These are phyloP conservation scores for Fraxinus nigra DNA, from an alignment of 305 asterid genomes.

Conservation along the genomic window DNA sequence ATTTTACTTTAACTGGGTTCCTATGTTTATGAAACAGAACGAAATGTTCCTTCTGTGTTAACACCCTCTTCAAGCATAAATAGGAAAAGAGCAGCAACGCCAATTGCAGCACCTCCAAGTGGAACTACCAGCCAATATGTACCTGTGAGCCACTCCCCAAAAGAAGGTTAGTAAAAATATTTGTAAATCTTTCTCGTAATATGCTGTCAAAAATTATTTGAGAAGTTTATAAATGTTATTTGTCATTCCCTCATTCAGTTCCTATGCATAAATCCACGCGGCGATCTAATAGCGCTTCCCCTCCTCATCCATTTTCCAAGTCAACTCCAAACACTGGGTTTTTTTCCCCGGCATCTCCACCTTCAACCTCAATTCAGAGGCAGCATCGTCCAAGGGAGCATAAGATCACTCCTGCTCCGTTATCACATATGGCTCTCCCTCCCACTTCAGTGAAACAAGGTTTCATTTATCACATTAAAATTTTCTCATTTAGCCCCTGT, in stretches of 20 bases:
- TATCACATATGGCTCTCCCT: constrained; percentile 37
- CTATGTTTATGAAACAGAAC: constrained; percentile 39
- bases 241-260: constrained; percentile 40
- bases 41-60: constrained; percentile 35
- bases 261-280: constrained; percentile 37
- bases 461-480: constrained; percentile 25
- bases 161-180: constrained; percentile 51
- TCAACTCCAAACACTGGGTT: constrained; percentile 32
- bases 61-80: constrained; percentile 55
- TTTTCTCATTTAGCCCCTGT: constrained; percentile 2
- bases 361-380: constrained; percentile 28
- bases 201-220: constrained; percentile 12
- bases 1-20: constrained; percentile 1
- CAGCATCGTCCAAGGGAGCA: constrained; percentile 35
- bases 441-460: constrained; percentile 54
- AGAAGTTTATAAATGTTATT: constrained; percentile 11
- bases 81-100: constrained; percentile 32
- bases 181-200: constrained; percentile 14
- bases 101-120: constrained; percentile 50
- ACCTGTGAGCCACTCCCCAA: constrained; percentile 44
- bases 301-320: constrained; percentile 51
- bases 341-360: constrained; percentile 36
- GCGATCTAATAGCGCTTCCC: constrained; percentile 38
- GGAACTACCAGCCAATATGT: constrained; percentile 30
- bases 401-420: constrained; percentile 49